Evolutionary conservation across 306 rosid genomes (phyloP).

Genomic region (Pueraria montana): DNA sequence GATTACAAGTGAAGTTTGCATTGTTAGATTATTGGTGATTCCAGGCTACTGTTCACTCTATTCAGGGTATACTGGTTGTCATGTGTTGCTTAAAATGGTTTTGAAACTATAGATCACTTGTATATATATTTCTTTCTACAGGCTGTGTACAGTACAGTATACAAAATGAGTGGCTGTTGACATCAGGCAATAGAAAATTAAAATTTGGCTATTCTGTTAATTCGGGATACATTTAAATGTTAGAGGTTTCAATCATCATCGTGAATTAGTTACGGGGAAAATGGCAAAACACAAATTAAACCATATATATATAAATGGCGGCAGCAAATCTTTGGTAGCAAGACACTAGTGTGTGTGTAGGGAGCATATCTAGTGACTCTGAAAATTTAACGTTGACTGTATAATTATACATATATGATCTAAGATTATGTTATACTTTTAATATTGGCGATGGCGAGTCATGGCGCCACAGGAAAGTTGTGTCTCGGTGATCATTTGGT

Average conservation of each 20-base stretch:
- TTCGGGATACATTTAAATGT: conserved; percentile 17
- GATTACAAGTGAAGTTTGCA: conserved; percentile 89
- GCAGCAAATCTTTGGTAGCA: neutral
- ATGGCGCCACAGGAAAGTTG: too few relatives aligned
- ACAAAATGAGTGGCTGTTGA: conserved; percentile 52
- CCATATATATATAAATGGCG: neutral
- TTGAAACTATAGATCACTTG: conserved; percentile 40
- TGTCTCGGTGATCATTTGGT: too few relatives aligned
- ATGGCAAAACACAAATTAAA: neutral
- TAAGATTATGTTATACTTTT: neutral
- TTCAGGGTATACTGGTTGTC: conserved; percentile 35
- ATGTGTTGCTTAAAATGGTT: conserved; percentile 42
- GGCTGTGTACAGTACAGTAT: conserved; percentile 57
- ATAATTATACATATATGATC: neutral
- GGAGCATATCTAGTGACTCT: neutral
- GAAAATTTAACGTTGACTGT: neutral
- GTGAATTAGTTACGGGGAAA: neutral
- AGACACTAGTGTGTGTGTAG: neutral
- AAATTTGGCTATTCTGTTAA: conserved; percentile 27
- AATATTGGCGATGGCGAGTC: too few relatives aligned
- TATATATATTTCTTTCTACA: conserved; percentile 42
- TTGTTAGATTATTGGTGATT: conserved; percentile 80
- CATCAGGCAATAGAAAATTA: conserved; percentile 47
- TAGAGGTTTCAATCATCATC: neutral
- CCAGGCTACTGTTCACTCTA: conserved; percentile 36